Evolutionary conservation across 306 rosid genomes (phyloP).

Genomic region (Prunus campanulata): DNA sequence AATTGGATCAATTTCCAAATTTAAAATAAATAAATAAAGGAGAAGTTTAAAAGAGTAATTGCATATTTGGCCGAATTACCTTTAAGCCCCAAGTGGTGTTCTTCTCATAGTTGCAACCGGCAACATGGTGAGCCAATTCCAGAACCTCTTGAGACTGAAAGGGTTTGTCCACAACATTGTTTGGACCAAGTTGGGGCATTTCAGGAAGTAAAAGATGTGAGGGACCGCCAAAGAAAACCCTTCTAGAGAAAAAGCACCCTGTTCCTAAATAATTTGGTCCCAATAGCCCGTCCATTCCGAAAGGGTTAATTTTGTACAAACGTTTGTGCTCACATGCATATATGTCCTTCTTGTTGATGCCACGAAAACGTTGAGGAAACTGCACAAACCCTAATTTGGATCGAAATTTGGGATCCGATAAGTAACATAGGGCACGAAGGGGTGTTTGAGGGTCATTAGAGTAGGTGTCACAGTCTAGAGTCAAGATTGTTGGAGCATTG

Average conservation of each 20-base stretch:
- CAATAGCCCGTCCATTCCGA: slow-evolving; percentile 31
- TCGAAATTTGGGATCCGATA: slow-evolving; percentile 1
- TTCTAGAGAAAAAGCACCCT: slow-evolving; percentile 34
- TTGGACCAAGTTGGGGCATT: slow-evolving; percentile 20
- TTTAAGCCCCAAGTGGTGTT: slow-evolving; percentile 39
- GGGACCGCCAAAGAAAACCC: slow-evolving; percentile 39
- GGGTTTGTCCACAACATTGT: slow-evolving; percentile 14
- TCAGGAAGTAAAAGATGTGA: slow-evolving; percentile 11
- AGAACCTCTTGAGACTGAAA: slow-evolving; percentile 9
- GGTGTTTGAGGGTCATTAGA: slow-evolving; percentile 45
- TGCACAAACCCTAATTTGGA: slow-evolving; percentile 21
- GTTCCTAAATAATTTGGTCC: slow-evolving; percentile 37
- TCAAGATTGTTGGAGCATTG: slow-evolving; percentile 44
- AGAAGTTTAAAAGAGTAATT: no score
- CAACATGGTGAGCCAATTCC: slow-evolving; percentile 28
- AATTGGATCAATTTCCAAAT: no score
- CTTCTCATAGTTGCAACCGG: slow-evolving; percentile 30
- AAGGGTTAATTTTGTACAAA: background rate
- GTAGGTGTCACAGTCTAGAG: slow-evolving; percentile 38
- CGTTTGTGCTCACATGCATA: slow-evolving; percentile 16
- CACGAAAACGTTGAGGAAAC: slow-evolving; percentile 34
- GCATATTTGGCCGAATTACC: slow-evolving; percentile 14
- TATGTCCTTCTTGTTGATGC: slow-evolving; percentile 30
- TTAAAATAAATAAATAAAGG: no score
- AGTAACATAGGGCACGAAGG: slow-evolving; percentile 29